Base-by-base conservation (phyloP, 1,284 basidiomycete genomes). In the Ganoderma leucocontextum region DNA sequence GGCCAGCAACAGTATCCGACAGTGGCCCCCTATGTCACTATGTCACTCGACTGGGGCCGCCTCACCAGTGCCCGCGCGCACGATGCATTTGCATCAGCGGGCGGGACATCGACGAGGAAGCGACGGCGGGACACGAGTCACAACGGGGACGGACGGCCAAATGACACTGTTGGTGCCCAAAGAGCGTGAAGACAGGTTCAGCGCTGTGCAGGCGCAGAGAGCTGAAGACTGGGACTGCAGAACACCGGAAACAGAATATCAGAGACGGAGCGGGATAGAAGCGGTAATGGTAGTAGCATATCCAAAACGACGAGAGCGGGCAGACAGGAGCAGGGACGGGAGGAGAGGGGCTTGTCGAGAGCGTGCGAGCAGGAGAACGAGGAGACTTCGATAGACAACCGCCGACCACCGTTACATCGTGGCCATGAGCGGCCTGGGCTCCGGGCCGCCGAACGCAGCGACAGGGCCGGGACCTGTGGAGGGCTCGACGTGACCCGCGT, bases 81-180 rank as follows among this genome's bases (percentile, higher is more conserved):
- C 35, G 15, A 33, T 38, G 55, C 55, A 5, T 13, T 2, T 22
- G 57, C 36, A 22, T 13, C 35, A 1, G 57, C 36, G 7, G 3
- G 2, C 7, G 10, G 39, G 42, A 35, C 19, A 17, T 35, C 55
- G 41, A 19, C 22, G 60, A 41, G 57, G 52, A 13, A 4, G 8
- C 12, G 36, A 41, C 17, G 29, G 29, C 17, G 29, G 29, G 29
- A 55, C 29, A 55, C 52, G 52, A 49, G 35, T 55, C 49, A 41
- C 47, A 47, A 60, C 47, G 62, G 64, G 60, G 60, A 65, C 60
- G 66, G 15, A 60, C 19, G 10, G 49, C 35, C 63, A 60, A 52
- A 63, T 41, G 66, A 71, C 66, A 69, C 69, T 68, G 63, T 73
- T 71, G 70, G 68, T 71, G 72, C 70, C 66, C 72, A 71, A 73